A percentile compares a stretch with the other conserved stretches of the same genome.
These are phyloP conservation scores for Garcia nutans DNA, from an alignment of 345 rosid species.

Conservation along the genomic window DNA sequence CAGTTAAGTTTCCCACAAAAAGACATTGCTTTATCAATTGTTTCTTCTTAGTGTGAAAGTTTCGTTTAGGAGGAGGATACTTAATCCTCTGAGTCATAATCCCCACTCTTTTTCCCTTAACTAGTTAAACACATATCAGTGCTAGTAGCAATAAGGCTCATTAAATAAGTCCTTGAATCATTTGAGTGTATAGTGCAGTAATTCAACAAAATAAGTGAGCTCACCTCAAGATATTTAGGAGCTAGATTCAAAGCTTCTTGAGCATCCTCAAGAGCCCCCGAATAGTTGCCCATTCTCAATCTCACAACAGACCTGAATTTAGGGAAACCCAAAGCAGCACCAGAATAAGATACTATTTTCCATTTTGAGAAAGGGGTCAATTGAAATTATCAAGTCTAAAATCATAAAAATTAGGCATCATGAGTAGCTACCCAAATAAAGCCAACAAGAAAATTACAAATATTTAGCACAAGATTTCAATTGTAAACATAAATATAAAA, in stretches of 20 bases:
- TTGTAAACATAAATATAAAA: not conserved
- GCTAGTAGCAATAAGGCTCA: not conserved
- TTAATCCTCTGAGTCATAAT: not conserved
- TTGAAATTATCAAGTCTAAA: too few species aligned
- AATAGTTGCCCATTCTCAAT: conserved; percentile 56
- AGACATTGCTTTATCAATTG: not conserved
- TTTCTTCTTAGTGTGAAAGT: not conserved
- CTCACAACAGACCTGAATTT: conserved; percentile 55
- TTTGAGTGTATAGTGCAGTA: not conserved
- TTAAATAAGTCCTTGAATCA: not conserved
- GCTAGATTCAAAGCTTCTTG: conserved; percentile 47
- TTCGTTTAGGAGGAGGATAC: not conserved
- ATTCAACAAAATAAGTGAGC: conserved; percentile 1
- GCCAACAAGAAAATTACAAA: not conserved
- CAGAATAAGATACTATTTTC: not conserved
- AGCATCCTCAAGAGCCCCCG: conserved; percentile 79
- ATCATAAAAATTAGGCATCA: too few species aligned
- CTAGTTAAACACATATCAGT: not conserved
- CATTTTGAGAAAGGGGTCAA: too few species aligned
- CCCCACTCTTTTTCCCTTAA: not conserved
- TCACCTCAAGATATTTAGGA: conserved; percentile 61
- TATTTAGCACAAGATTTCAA: not conserved
- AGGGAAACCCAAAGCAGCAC: conserved; percentile 13
- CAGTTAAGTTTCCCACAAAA: not conserved
- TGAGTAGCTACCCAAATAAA: too few species aligned